phyloP scores from a whole-genome alignment of 177 flowering plant species.

The Tripterygium wilfordii region DNA sequence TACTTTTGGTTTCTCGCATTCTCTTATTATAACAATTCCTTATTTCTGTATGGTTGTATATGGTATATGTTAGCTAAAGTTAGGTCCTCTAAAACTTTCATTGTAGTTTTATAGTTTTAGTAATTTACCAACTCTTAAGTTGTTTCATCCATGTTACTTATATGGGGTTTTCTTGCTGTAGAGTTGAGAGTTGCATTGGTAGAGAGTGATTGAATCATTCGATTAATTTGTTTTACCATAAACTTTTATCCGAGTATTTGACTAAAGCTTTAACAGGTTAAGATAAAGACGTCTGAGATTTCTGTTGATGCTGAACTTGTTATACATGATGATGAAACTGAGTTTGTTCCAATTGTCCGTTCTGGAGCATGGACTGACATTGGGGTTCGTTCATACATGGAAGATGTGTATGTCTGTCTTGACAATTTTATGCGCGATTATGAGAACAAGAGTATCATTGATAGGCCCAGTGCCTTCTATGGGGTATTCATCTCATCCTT shows the following conservation, averaged over 20 bases:
- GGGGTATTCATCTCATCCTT: slow-evolving; percentile 48
- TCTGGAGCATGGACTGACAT: slow-evolving; percentile 94
- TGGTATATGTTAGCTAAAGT: too few relatives aligned
- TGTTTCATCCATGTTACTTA: too few relatives aligned
- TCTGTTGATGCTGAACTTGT: slow-evolving; percentile 30
- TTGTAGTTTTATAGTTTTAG: too few relatives aligned
- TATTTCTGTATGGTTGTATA: too few relatives aligned
- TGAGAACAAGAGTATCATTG: slow-evolving; percentile 31
- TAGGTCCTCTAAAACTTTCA: too few relatives aligned
- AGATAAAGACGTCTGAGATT: slow-evolving; percentile 27
- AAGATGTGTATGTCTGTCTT: slow-evolving; percentile 68
- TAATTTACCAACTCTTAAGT: too few relatives aligned
- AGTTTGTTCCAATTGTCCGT: slow-evolving; percentile 69
- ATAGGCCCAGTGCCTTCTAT: slow-evolving; percentile 79
- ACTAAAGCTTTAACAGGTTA: slow-evolving; percentile 39
- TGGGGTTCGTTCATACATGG: slow-evolving; percentile 78
- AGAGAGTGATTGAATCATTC: too few relatives aligned
- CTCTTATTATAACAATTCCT: too few relatives aligned
- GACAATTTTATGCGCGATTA: slow-evolving; percentile 54
- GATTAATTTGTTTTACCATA: too few relatives aligned
- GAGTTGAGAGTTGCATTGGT: too few relatives aligned
- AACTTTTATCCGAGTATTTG: neutral
- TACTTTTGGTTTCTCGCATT: too few relatives aligned
- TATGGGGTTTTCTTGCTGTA: too few relatives aligned
- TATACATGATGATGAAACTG: slow-evolving; percentile 28